Evolutionary conservation across 169 alveolate species (phyloP).

Genomic region (Plasmodium vinckei): DNA sequence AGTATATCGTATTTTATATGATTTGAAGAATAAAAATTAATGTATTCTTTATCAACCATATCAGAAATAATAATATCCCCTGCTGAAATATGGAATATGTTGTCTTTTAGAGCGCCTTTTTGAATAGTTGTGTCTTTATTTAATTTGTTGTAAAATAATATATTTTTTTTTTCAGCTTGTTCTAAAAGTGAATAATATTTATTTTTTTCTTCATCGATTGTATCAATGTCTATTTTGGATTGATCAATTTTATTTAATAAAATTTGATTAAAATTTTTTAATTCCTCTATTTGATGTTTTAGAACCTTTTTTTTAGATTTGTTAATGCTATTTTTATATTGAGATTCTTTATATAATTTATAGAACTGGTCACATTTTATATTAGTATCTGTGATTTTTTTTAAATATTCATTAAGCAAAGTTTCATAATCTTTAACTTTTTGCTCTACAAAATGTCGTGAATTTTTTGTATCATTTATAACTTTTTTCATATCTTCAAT

Average conservation of each 20-base stretch:
- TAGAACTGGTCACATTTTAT: conserved; percentile 49
- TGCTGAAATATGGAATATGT: background rate
- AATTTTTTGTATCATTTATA: conserved; percentile 28
- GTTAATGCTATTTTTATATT: conserved; percentile 22
- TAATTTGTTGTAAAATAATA: conserved; percentile 44
- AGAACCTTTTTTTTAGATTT: conserved; percentile 56
- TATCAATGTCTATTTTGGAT: conserved; percentile 30
- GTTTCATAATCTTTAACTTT: conserved; percentile 45
- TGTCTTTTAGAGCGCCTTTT: background rate
- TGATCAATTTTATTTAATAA: conserved; percentile 25
- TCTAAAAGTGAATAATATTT: conserved; percentile 33
- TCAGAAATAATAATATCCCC: background rate
- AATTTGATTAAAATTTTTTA: conserved; percentile 25
- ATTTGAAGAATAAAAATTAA: background rate
- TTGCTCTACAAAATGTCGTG: conserved; percentile 31
- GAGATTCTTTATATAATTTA: conserved; percentile 60
- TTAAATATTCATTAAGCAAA: conserved; percentile 31
- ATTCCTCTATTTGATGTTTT: conserved; percentile 21
- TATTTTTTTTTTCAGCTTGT: conserved; percentile 57
- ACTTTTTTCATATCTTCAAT: conserved; percentile 22
- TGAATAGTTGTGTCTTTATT: background rate
- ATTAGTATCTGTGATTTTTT: conserved; percentile 52
- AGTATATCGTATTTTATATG: background rate
- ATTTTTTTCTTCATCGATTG: conserved; percentile 36
- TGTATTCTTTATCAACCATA: background rate